Base-by-base conservation (phyloP, 2,329 filamentous ascomycete genomes). In the Sclerotinia subarctica region DNA sequence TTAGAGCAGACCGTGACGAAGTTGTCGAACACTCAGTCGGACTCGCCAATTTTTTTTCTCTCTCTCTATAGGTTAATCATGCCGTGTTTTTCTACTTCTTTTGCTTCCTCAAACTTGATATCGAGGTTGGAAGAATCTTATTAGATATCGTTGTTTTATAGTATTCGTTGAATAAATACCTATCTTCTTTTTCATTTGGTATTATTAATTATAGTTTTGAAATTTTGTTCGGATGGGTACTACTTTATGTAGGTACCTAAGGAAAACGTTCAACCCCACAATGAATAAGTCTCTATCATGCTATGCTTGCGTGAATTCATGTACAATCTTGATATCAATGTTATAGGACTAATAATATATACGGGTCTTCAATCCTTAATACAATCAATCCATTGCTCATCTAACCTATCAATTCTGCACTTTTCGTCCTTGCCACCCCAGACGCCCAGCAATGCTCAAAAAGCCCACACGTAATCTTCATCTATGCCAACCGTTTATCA, bases 401-500 rank as follows among this genome's bases (percentile, higher is more conserved):
- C 19, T 2, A 51, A 51, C 15, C 15, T 13, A 62, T 26, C 7
- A 38, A 11, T 42, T 38, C 29, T 32, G 51, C 15, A 49, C 5
- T n/a, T 49, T 19, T 29, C 7, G 32, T n/a, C 21, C 6, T 17
- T 15, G 10, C 21, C 2, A 5, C 53, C 35, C 46, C 15, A 8
- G 11, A 38, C 32, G 8, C 29, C 46, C 17, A 60, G 35, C 13
- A 11, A 60, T 60, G 44, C 44, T 24, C 26, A 49, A 60, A 47
- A 32, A 13, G 0, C 7, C 57, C 42, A 24, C 32, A 35, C 6
- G 21, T 57, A 24, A 24, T 62, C 44, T 49, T 62, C 5, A 5
- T 57, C 5, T 24, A 42, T 17, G 5, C 5, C 47, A 65, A 35
- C 17, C 29, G 42, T 38, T 62, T 7, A 51, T 67, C 77, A 86